A percentile compares a stretch with the other conserved stretches of the same genome.
Conservation (phyloP, 148 eudicot species). For the Chenopodium quinoa region DNA sequence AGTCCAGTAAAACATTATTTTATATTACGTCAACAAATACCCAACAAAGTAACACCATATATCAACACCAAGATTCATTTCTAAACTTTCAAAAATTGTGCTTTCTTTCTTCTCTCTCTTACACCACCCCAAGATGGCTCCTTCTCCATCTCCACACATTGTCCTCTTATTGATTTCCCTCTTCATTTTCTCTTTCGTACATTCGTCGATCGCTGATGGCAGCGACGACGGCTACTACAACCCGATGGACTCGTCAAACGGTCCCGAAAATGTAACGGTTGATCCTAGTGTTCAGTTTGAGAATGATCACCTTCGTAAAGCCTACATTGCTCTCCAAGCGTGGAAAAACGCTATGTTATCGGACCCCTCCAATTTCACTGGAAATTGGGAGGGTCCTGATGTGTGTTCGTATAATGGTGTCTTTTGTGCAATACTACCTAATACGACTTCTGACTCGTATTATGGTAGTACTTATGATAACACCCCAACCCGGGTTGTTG, state of each 20-base stretch:
- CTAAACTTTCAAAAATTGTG: neutral
- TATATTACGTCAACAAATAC: constrained; percentile 7
- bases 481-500: constrained; percentile 46
- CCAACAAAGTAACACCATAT: constrained; percentile 9
- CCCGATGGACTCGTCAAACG: neutral
- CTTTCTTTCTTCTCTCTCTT: too few species aligned
- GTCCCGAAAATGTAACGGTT: constrained; percentile 23
- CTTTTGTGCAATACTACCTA: constrained; percentile 53
- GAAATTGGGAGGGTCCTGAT: constrained; percentile 71
- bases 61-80: constrained; percentile 5
- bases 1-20: neutral
- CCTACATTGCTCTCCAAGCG: constrained; percentile 83
- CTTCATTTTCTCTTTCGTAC: constrained; percentile 25
- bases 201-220: constrained; percentile 15
- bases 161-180: constrained; percentile 19
- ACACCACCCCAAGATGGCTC: constrained; percentile 28
- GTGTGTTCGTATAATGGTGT: constrained; percentile 80
- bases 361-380: constrained; percentile 81
- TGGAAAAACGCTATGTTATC: constrained; percentile 79
- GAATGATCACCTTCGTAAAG: constrained; percentile 49
- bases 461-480: neutral
- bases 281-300: constrained; percentile 40
- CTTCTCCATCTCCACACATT: constrained; percentile 26
- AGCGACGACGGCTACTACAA: constrained; percentile 7
- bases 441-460: constrained; percentile 17